These are phyloP conservation scores for Erythrobasidium hasegawianum DNA, from an alignment of 1,284 basidiomycete species.

Conservation along the genomic window DNA sequence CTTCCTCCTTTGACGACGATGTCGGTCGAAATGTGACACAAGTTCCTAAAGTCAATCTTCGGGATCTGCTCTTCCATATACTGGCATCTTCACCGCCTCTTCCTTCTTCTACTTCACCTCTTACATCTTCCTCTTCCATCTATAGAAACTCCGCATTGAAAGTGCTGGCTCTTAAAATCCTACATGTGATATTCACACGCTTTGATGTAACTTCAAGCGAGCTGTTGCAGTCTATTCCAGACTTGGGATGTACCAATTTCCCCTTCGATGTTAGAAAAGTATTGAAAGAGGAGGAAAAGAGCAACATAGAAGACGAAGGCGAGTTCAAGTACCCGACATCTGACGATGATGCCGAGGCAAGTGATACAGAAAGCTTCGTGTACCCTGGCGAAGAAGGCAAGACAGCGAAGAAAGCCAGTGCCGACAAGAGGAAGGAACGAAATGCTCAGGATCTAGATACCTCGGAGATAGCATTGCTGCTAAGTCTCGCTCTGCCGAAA, in stretches of 20 bases:
- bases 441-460: background rate
- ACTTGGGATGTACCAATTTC: constrained; percentile 68
- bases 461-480: background rate
- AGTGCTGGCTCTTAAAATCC: constrained; percentile 62
- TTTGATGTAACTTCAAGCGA: constrained; percentile 65
- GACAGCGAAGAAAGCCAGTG: constrained; percentile 2
- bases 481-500: constrained; percentile 39
- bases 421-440: background rate
- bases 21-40: background rate
- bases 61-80: too few relatives aligned
- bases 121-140: too few relatives aligned
- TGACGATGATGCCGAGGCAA: constrained; percentile 22
- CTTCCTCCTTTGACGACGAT: background rate
- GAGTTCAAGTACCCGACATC: constrained; percentile 61
- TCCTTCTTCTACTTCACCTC: too few relatives aligned
- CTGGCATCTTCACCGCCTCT: too few relatives aligned
- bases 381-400: constrained; percentile 15
- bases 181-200: constrained; percentile 67
- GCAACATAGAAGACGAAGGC: constrained; percentile 42
- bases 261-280: constrained; percentile 57
- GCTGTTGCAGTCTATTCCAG: constrained; percentile 64
- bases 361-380: constrained; percentile 25
- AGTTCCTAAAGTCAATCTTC: too few relatives aligned
- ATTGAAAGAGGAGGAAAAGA: too few relatives aligned
- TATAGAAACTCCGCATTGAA: too few relatives aligned